Evolutionary conservation across 1,284 basidiomycete species (phyloP).

Genomic region (Wolfiporia cocos): DNA sequence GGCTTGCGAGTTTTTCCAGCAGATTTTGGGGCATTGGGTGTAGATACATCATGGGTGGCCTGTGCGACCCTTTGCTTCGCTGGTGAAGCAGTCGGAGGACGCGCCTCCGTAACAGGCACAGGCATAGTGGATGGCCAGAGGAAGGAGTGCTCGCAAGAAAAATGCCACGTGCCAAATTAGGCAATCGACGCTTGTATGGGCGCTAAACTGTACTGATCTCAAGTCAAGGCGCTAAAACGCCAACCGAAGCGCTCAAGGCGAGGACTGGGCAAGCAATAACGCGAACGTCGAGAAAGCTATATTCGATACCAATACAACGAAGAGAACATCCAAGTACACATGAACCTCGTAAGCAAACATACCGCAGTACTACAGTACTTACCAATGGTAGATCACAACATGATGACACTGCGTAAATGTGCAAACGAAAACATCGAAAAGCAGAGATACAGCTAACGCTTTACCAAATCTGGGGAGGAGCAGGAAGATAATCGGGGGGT

Average conservation of each 20-base stretch:
- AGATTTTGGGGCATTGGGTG: constrained; percentile 12
- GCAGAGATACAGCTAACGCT: constrained; percentile 4
- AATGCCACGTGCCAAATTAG: constrained; percentile 24
- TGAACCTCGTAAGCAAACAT: neutral
- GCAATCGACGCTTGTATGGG: constrained; percentile 11
- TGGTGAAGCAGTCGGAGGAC: constrained; percentile 20
- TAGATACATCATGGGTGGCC: constrained; percentile 13
- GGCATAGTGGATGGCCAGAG: constrained; percentile 19
- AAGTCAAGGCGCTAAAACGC: too few relatives aligned
- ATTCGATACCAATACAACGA: neutral
- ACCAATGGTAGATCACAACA: neutral
- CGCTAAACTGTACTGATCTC: constrained; percentile 2
- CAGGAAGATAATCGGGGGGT: constrained; percentile 64
- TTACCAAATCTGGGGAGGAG: constrained; percentile 69
- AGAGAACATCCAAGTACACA: too few relatives aligned
- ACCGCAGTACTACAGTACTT: too few relatives aligned
- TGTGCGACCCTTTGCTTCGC: constrained; percentile 10
- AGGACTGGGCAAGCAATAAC: too few relatives aligned
- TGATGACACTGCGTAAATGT: too few relatives aligned
- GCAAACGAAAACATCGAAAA: constrained; percentile 6
- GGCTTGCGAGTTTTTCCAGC: constrained; percentile 13
- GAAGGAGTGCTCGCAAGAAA: constrained; percentile 20
- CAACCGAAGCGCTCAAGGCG: too few relatives aligned
- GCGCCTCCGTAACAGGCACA: constrained; percentile 25
- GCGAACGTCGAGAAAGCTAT: too few relatives aligned